Conservation (phyloP, 1,139 yeast genomes). For the Magnusiomyces paraingens region DNA sequence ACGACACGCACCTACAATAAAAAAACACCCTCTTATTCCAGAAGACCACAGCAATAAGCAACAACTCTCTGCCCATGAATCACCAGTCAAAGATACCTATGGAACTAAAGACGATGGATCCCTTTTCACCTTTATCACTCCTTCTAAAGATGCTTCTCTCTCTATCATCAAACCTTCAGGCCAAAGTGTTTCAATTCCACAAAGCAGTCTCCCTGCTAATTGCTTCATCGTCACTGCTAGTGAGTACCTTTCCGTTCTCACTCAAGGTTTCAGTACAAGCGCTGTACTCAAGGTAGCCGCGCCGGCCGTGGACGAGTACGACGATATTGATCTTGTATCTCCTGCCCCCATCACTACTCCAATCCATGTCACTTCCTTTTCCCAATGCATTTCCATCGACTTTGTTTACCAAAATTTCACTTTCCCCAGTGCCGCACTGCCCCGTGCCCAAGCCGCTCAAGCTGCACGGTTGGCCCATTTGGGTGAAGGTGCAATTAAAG, state of each 20-base stretch:
- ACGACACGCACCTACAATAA: not conserved
- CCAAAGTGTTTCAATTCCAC: too few relatives aligned
- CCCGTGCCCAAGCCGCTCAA: not conserved
- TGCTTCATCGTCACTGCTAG: conserved; percentile 2
- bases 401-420: conserved; percentile 10
- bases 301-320: not conserved
- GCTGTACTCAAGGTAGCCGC: not conserved
- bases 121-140: not conserved
- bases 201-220: not conserved
- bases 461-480: not conserved
- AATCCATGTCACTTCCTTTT: conserved; percentile 2
- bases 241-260: not conserved
- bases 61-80: not conserved
- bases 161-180: conserved; percentile 8
- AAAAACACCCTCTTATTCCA: not conserved
- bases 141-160: conserved; percentile 1
- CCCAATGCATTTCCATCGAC: conserved; percentile 12
- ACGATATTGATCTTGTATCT: not conserved
- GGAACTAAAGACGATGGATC: not conserved
- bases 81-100: not conserved
- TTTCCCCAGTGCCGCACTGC: conserved; percentile 7
- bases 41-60: not conserved
- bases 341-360: not conserved
- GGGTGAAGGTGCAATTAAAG: not conserved
- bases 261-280: not conserved